Conservation (phyloP, 2,329 filamentous ascomycete genomes). For the Berkeleyomyces basicola region DNA sequence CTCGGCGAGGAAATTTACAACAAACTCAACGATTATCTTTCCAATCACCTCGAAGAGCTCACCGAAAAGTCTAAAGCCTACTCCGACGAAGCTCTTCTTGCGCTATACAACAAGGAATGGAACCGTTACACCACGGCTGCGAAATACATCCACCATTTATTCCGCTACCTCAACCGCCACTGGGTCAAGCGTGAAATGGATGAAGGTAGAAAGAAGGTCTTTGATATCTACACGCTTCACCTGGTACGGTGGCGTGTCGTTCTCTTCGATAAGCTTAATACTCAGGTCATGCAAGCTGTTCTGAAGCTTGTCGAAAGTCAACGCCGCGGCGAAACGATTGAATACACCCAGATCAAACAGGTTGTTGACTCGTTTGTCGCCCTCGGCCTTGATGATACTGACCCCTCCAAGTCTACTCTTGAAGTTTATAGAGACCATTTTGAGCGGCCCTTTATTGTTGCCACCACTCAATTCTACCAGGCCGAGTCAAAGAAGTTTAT, state of each 20-base stretch:
- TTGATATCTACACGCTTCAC: conserved; percentile 94
- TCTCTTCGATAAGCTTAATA: conserved; percentile 68
- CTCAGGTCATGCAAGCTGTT: conserved; percentile 88
- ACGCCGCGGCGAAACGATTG: conserved; percentile 91
- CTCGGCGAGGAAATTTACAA: conserved; percentile 93
- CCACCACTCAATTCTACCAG: conserved; percentile 74
- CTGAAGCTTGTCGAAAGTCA: conserved; percentile 93
- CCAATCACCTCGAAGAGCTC: conserved; percentile 55
- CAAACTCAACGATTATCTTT: conserved; percentile 74
- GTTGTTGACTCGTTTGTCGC: conserved; percentile 96
- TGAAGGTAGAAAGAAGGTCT: conserved; percentile 95
- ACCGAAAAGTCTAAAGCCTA: conserved; percentile 59
- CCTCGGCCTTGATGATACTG: conserved; percentile 80
- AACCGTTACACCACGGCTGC: conserved; percentile 85
- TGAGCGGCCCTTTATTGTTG: conserved; percentile 76
- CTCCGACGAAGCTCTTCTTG: conserved; percentile 74
- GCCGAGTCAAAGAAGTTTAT: conserved; percentile 89
- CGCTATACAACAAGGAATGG: conserved; percentile 96
- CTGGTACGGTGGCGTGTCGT: conserved; percentile 90
- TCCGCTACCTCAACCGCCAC: conserved; percentile 89
- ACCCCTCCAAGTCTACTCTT: conserved; percentile 82
- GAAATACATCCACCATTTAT: conserved; percentile 94
- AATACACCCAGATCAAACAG: conserved; percentile 90
- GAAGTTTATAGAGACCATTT: conserved; percentile 91
- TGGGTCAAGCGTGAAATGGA: conserved; percentile 99